Evolutionary conservation across 345 rosid genomes (phyloP).

Genomic region (Eutrema yunnanense): DNA sequence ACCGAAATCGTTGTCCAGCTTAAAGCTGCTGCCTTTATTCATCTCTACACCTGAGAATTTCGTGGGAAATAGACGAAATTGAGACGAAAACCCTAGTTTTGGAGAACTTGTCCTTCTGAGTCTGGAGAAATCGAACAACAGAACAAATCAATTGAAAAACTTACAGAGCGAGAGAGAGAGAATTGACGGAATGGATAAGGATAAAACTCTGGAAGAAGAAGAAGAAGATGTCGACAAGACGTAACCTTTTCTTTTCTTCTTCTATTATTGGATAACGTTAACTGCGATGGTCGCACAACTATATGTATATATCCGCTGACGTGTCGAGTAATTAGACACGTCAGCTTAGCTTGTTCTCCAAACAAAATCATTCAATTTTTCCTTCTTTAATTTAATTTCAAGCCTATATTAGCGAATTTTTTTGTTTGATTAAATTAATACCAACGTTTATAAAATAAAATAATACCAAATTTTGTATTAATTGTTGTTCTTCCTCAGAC

Average conservation of each 20-base stretch:
- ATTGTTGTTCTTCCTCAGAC: neutral
- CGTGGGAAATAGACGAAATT: no score
- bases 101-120: neutral
- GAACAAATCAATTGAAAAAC: neutral
- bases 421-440: no score
- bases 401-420: neutral
- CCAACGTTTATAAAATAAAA: neutral
- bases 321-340: constrained; percentile 3
- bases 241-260: neutral
- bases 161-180: constrained; percentile 12
- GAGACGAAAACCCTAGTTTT: neutral
- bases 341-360: constrained; percentile 24
- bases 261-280: constrained; percentile 25
- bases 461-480: neutral
- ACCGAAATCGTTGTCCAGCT: constrained; percentile 66
- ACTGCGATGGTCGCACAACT: neutral
- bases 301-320: neutral
- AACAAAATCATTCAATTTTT: neutral
- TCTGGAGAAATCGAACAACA: neutral
- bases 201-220: neutral
- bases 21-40: constrained; percentile 53
- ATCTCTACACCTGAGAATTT: constrained; percentile 20
- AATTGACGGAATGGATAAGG: constrained; percentile 15
- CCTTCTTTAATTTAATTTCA: neutral
- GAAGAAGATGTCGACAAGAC: neutral